Evolutionary conservation across 352 stramenopile species (phyloP).

Genomic region (Phytophthora vignae): DNA sequence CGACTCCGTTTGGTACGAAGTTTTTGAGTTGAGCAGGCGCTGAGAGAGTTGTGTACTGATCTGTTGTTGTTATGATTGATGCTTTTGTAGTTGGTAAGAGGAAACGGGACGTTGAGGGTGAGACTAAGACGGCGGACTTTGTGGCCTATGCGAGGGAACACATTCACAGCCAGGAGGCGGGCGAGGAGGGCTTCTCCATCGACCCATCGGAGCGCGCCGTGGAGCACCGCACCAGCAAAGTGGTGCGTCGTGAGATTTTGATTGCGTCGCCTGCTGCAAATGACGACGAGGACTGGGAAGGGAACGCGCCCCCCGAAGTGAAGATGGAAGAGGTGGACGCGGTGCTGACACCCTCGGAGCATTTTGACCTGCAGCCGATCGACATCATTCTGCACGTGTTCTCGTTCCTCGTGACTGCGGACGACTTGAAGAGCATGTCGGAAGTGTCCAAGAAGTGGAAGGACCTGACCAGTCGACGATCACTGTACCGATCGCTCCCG

Average conservation of each 20-base stretch:
- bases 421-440: constrained; percentile 76
- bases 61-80: not conserved
- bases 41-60: too few relatives aligned
- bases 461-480: constrained; percentile 74
- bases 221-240: constrained; percentile 85
- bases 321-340: constrained; percentile 48
- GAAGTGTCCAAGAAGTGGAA: constrained; percentile 85
- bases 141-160: constrained; percentile 83
- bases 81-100: constrained; percentile 28
- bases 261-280: constrained; percentile 82
- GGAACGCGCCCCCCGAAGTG: constrained; percentile 37
- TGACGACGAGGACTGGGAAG: constrained; percentile 83
- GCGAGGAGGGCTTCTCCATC: constrained; percentile 87
- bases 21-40: not conserved
- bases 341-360: constrained; percentile 56
- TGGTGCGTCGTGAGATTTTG: constrained; percentile 85
- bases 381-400: constrained; percentile 92
- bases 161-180: constrained; percentile 80
- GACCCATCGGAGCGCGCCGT: constrained; percentile 85
- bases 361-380: constrained; percentile 87
- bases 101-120: constrained; percentile 38
- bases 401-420: constrained; percentile 80
- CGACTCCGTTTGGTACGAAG: not conserved
- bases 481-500: constrained; percentile 72
- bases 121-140: constrained; percentile 44